Evolutionary conservation across 2,329 filamentous ascomycete species (phyloP).

Genomic region (Fusarium globosum): DNA sequence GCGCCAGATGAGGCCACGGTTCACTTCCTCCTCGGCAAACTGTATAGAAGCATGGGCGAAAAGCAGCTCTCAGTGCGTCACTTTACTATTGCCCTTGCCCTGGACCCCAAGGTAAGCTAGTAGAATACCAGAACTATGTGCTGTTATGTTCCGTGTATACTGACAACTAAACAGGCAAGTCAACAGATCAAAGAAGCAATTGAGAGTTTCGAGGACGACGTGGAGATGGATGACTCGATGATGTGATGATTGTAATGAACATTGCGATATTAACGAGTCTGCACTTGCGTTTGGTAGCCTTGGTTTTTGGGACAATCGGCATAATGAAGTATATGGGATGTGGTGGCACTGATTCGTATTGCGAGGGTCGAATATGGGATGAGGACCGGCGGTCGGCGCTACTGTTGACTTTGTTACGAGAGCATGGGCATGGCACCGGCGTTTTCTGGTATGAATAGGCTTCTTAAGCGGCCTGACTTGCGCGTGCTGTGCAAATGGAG

Average conservation of each 20-base stretch:
- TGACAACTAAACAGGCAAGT: conserved; percentile 71
- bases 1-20: conserved; percentile 96
- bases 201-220: conserved; percentile 86
- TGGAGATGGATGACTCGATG: conserved; percentile 75
- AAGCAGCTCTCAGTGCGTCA: conserved; percentile 87
- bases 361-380: conserved; percentile 16
- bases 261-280: conserved; percentile 41
- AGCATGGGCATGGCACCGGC: conserved; percentile 53
- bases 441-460: conserved; percentile 43
- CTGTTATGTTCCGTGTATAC: neutral
- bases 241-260: conserved; percentile 60
- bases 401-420: conserved; percentile 40
- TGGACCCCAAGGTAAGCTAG: conserved; percentile 89
- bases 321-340: conserved; percentile 34
- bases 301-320: conserved; percentile 25
- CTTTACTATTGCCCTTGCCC: conserved; percentile 92
- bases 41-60: conserved; percentile 79
- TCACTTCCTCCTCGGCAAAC: conserved; percentile 90
- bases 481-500: conserved; percentile 34
- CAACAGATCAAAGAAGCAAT: conserved; percentile 97
- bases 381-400: conserved; percentile 23
- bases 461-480: conserved; percentile 20
- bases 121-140: neutral
- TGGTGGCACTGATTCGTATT: neutral
- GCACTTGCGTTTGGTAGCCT: conserved; percentile 38